These are phyloP conservation scores for Penicillium olsonii DNA, from an alignment of 2,329 filamentous ascomycete species.

Conservation along the genomic window DNA sequence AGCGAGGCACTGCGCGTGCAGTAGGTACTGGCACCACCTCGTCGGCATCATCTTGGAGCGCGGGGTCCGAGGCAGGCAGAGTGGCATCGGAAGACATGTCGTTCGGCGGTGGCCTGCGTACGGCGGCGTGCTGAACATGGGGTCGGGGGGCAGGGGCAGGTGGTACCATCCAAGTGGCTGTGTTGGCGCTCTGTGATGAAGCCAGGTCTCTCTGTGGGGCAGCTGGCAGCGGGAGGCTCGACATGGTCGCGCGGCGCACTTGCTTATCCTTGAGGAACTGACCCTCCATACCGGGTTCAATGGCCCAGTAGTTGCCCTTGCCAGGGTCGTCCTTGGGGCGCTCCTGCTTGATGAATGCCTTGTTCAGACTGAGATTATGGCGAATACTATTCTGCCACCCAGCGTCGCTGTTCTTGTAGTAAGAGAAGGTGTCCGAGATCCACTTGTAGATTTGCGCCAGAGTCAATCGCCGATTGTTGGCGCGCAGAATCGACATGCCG, in stretches of 20 bases:
- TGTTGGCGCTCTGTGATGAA: conserved; percentile 32
- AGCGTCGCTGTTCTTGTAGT: conserved; percentile 79
- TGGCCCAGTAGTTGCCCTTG: conserved; percentile 97
- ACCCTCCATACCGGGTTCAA: conserved; percentile 83
- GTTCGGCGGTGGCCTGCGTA: conserved; percentile 28
- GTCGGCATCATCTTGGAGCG: conserved; percentile 55
- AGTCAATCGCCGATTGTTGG: conserved; percentile 79
- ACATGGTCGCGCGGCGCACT: conserved; percentile 47
- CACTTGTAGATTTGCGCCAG: conserved; percentile 97
- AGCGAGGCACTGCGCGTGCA: conserved; percentile 36
- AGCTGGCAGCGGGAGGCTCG: conserved; percentile 44
- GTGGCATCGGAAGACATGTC: conserved; percentile 78
- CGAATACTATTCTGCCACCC: conserved; percentile 99
- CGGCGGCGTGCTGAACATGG: conserved; percentile 19
- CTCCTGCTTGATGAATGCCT: conserved; percentile 94
- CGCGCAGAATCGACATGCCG: conserved; percentile 92
- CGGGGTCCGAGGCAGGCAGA: conserved; percentile 69
- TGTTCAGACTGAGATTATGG: conserved; percentile 95
- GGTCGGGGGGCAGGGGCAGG: conserved; percentile 26
- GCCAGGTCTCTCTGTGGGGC: conserved; percentile 31
- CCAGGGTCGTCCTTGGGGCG: conserved; percentile 95
- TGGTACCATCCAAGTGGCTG: conserved; percentile 38
- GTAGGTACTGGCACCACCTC: conserved; percentile 43
- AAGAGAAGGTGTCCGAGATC: conserved; percentile 93
- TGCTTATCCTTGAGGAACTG: conserved; percentile 89